Evolutionary conservation across 345 rosid species (phyloP), one percentile per base, ranked within the genome.

Genomic region (Kandelia obovata): DNA sequence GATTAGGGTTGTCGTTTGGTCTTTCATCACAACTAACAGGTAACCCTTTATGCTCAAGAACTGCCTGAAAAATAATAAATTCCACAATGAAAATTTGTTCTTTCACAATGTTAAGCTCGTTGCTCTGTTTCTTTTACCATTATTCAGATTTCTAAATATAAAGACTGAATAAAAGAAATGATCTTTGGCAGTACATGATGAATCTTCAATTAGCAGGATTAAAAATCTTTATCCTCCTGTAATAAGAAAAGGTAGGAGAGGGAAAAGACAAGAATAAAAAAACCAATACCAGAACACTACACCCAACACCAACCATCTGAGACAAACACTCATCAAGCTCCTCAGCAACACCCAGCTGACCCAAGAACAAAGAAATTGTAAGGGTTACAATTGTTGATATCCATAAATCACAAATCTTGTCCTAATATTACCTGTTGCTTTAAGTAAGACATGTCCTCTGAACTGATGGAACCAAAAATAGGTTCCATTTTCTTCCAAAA

Each of bases 401-500:
- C 53, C 65, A 55, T 25, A 47, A 65, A 69, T 59, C 49, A 43
- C 17, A 43, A 43, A 5, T 43, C 15, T 43, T 43, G 49, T 43
- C 15, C 31, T 3, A 11, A 25, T 56, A 56, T 56, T 56, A 92
- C 99, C 96, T 96, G 97, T 73, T 90, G 88, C 79, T 88, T 90
- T 75, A 89, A 72, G 83, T 71, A 84, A 39, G 88, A 88, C 63
- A 78, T 53, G 75, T 92, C 92, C 68, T 90, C 98, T 39, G 81
- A 70, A 80, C 73, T 77, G 46, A 85, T 80, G 67, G 88, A 79
- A 74, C 81, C 78, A 80, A 96, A 96, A 39, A 82, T 67, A 75
- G 80, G 80, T 75, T 88, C 90, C 94, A 96, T 82, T 82, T 88
- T 88, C 87, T 89, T 86, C 98, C 99, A 92, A 78, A 90, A 88